Base-by-base conservation (phyloP, 139 green algal genomes). In the Diplosphaera chodatii region DNA sequence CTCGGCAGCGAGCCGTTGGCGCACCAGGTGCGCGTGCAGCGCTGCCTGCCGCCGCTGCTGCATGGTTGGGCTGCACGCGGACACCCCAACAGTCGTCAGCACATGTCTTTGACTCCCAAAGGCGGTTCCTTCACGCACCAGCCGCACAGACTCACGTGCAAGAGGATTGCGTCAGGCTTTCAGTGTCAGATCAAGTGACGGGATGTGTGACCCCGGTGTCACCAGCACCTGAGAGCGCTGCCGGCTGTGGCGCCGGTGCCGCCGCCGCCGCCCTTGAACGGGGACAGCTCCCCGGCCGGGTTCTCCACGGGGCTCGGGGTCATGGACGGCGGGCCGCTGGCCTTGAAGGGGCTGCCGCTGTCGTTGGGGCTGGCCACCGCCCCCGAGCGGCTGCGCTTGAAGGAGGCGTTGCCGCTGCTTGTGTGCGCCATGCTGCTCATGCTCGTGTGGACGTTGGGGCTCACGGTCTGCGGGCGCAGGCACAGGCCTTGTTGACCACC, bases 261-360 rank as follows among this genome's bases (percentile, higher is more conserved):
- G n/a, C n/a, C 37, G 37, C 37, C 37, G 10, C 37, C 37, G 37
- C 37, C 37, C 37, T 48, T 48, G 37, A 48, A 48, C 37, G 37
- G 37, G 6, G 37, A 48, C 37, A 48, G 37, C 37, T 48, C 37
- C 10, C 37, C 37, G 37, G 37, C 37, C 6, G 37, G 37, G 37
- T 48, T 48, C 37, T 48, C 37, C 37, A 48, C 37, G 37, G 37
- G 37, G 37, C 37, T 48, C 10, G 37, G 37, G 8, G 37, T 20
- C 37, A 48, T 6, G 8, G 37, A 48, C 37, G 37, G 37, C 37
- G 37, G 37, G 8, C 8, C 48, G 48, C 48, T 59, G 16, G 13
- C 48, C 1, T 25, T 55, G 20, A 32, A 78, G 55, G 62, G 71
- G 63, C 67, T 88, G 79, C 20, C 72, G 48, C 48, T 59, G 48